These are phyloP conservation scores for Pyrus communis DNA, from an alignment of 306 rosid genomes.

Conservation along the genomic window DNA sequence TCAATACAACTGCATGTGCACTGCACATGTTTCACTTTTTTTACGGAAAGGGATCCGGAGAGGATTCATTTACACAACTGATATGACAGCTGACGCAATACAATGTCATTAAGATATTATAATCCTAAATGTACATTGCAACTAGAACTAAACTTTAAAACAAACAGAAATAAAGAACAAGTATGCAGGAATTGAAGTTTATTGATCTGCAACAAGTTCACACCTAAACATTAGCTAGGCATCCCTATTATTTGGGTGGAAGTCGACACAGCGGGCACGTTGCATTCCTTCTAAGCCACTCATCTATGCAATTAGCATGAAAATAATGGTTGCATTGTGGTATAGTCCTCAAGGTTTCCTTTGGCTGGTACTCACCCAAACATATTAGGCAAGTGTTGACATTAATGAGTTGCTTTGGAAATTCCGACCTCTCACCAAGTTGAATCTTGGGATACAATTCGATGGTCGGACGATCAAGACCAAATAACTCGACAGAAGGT, in stretches of 20 bases:
- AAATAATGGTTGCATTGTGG: conserved; percentile 57
- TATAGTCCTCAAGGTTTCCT: conserved; percentile 43
- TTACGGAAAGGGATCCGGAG: too few species aligned
- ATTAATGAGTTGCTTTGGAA: conserved; percentile 25
- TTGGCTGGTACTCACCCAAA: conserved; percentile 45
- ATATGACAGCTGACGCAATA: too few species aligned
- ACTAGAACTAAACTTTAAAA: too few species aligned
- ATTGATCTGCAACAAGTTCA: too few species aligned
- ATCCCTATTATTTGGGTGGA: neutral
- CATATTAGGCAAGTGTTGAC: conserved; percentile 54
- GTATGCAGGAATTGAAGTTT: too few species aligned
- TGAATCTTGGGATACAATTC: conserved; percentile 44
- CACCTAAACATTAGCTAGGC: too few species aligned
- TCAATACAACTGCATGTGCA: too few species aligned
- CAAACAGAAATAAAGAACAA: too few species aligned
- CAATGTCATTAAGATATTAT: too few species aligned
- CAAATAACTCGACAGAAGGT: neutral
- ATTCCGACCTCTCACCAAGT: conserved; percentile 37
- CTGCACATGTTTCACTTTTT: too few species aligned
- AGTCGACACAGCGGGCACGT: conserved; percentile 38
- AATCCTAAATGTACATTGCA: too few species aligned
- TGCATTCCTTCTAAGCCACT: conserved; percentile 61
- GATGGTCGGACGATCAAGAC: conserved; percentile 51
- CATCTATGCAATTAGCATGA: conserved; percentile 45
- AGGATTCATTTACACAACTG: too few species aligned